These are phyloP conservation scores for Ottelia alismoides DNA, from an alignment of 106 monocot species.

Conservation along the genomic window DNA sequence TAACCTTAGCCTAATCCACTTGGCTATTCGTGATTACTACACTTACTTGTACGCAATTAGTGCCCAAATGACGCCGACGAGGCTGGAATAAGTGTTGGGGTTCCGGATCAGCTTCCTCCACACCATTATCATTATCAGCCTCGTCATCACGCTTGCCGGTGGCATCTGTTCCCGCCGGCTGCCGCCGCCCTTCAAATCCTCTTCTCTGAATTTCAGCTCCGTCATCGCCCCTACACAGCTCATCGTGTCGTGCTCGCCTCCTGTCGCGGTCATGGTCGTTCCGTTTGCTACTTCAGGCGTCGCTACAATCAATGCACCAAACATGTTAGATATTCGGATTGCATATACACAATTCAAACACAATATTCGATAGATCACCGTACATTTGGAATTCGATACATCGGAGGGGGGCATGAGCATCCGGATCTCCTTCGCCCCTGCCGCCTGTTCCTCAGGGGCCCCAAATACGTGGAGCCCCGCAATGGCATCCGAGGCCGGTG, in stretches of 20 bases:
- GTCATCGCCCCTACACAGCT: neutral
- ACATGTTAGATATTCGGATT: neutral
- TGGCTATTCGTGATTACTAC: neutral
- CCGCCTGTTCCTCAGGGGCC: slow-evolving; percentile 1
- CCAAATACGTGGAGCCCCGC: slow-evolving; percentile 5
- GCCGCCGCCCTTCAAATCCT: neutral
- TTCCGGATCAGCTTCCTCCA: slow-evolving; percentile 92
- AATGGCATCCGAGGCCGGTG: slow-evolving; percentile 8
- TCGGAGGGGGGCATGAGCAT: slow-evolving; percentile 16
- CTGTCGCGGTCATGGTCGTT: neutral
- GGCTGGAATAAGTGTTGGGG: slow-evolving; percentile 87
- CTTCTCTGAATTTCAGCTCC: neutral
- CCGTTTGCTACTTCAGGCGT: neutral
- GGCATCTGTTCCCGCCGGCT: slow-evolving; percentile 36
- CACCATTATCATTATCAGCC: slow-evolving; percentile 90
- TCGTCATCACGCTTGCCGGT: slow-evolving; percentile 74
- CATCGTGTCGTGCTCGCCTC: neutral
- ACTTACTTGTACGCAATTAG: slow-evolving; percentile 15
- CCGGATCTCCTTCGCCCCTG: slow-evolving; percentile 20
- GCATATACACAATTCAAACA: too few species aligned
- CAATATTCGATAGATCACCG: neutral
- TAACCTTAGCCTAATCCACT: too few species aligned
- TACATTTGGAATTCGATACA: neutral
- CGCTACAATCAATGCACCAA: neutral
- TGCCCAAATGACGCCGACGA: slow-evolving; percentile 52